Percentiles rank a stretch among this genome's conserved stretches.
phyloP scores from a whole-genome alignment of 2,329 filamentous ascomycete species.

The Claviceps humidiphila region DNA sequence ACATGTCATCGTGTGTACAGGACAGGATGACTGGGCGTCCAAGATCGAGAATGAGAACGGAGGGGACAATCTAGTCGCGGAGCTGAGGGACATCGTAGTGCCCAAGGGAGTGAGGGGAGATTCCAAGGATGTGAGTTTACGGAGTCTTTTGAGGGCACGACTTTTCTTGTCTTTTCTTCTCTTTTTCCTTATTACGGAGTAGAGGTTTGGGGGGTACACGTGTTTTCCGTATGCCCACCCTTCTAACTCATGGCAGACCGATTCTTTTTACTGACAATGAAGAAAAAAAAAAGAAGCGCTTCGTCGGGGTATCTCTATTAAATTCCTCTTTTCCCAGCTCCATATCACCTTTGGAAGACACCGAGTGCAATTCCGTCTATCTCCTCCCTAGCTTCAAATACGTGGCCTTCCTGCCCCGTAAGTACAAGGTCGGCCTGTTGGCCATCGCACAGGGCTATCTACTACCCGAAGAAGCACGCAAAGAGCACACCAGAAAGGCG shows the following conservation, averaged over 20 bases:
- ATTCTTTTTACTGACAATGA: not conserved
- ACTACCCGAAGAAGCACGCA: slow-evolving; percentile 48
- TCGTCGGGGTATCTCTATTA: slow-evolving; percentile 65
- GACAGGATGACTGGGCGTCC: slow-evolving; percentile 66
- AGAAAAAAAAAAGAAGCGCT: slow-evolving; percentile 45
- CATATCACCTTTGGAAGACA: slow-evolving; percentile 25
- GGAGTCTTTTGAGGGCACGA: not conserved
- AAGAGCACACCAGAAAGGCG: slow-evolving; percentile 45
- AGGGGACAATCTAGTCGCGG: slow-evolving; percentile 52
- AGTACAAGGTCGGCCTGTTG: slow-evolving; percentile 40
- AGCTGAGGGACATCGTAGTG: slow-evolving; percentile 52
- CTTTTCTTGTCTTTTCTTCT: not conserved
- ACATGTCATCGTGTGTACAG: slow-evolving; percentile 75
- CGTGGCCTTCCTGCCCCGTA: slow-evolving; percentile 55
- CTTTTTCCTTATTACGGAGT: not conserved
- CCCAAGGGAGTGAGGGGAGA: slow-evolving; percentile 47
- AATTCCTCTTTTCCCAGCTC: slow-evolving; percentile 61
- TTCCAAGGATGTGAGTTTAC: slow-evolving; percentile 43
- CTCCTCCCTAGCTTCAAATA: slow-evolving; percentile 77
- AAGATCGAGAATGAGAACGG: slow-evolving; percentile 71
- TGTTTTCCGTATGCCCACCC: too few species aligned
- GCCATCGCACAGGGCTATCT: slow-evolving; percentile 53
- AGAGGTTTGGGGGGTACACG: too few species aligned
- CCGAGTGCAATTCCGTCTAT: slow-evolving; percentile 52
- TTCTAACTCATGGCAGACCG: too few species aligned